Evolutionary conservation across 768 basidiomycete genomes (phyloP), one percentile per base, ranked within the genome.

Genomic region (Suillus placidus): DNA sequence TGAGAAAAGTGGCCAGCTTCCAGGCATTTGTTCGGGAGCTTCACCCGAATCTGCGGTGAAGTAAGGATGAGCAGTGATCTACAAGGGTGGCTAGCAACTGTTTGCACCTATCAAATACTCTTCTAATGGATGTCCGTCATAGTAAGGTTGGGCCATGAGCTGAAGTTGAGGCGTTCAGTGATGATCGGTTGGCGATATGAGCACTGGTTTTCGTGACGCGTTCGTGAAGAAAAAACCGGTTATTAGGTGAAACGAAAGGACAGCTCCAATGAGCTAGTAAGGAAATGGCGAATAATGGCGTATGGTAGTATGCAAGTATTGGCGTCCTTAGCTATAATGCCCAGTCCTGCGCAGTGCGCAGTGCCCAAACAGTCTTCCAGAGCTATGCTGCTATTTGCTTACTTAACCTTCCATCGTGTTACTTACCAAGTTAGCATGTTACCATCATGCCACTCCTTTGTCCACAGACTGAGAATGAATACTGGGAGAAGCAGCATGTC

Each of bases 121-220:
- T 71, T 89, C 86, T 51, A 93, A 82, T 51, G 91, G 91, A 70
- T 92, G 90, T 67, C 91, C 87, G 69, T 91, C 88, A 77, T 91
- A 91, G 67, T 92, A 75, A 65, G 91, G 83, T 81, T 92, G 89
- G 42, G 91, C 91, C 91, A 93, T 93, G 65, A 61, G 47, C 52
- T 64, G 45, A 40, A 60, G 60, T 61, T 61, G 51, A 55, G 40
- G 61, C 62, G 42, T 32, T 23, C 34, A 56, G 57, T 20, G n/a
- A 64, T 63, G 55, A 58, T 60, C 57, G 38, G 26, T 60, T 37
- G 42, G 34, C 61, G 63, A 63, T 66, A 71, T 75, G 57, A 60
- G 26, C 65, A 55, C 47, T 67, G 52, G 58, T 68, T 42, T 56
- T 72, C 69, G 73, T 73, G 62, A 51, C 32, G 62, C 47, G 73